Base-by-base conservation (phyloP, 2,329 filamentous ascomycete genomes). In the Hypoxylon sp. region DNA sequence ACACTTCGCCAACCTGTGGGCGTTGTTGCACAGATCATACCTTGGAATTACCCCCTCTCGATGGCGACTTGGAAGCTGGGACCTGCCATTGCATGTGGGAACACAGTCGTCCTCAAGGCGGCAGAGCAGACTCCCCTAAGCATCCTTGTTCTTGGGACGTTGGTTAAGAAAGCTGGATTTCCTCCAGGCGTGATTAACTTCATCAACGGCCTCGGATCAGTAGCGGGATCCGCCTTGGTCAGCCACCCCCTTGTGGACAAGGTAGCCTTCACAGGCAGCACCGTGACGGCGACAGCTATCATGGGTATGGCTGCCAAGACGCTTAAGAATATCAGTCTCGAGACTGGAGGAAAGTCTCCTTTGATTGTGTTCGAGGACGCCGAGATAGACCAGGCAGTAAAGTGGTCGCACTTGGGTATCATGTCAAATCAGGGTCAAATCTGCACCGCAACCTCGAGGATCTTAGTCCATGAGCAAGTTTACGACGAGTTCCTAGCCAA, bases 31-130 rank as follows among this genome's bases (percentile, higher is more conserved):
- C 56, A 60, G 25, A 60, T 60, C 3, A 60, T 60, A n/a, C 56
- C 56, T 14, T 60, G 56, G 56, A 60, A 60, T 14, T 60, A 50
- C 34, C 57, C 58, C 6, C 23, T 65, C n/a, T 55, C 45, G 19
- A 61, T 61, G 57, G 57, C 58, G 3, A 53, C 57, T 4, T 61
- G 57, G 63, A 65, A 65, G 32, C 34, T 65, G 14, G 63, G 57
- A 9, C 63, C 63, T 0, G 63, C 63, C 14, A 53, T 65, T 19
- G 63, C 63, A 9, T 65, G 63, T 23, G 63, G 63, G 25, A 65
- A 65, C 19, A 58, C 63, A 2, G 63, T 65, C n/a, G 52, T 65
- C 3, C 30, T 65, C 19, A 65, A 65, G 17, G 41, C 58, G 19
- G 57, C 63, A 23, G 63, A 60, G 34, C 45, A 50, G 17, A 50